Base-by-base conservation (phyloP, 1,139 yeast genomes). In the Kodamaea sp. region DNA sequence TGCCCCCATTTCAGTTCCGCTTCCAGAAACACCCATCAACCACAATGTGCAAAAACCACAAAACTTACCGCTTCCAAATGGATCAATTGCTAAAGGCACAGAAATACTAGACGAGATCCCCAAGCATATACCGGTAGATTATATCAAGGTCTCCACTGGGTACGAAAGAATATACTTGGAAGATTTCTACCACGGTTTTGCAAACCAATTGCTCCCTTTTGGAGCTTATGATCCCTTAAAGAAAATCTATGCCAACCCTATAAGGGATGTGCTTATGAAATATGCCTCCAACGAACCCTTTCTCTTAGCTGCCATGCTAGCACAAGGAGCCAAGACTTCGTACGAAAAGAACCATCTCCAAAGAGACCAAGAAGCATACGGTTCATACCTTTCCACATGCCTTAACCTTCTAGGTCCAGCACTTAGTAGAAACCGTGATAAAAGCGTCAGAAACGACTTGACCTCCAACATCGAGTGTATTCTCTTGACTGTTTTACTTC, bases 291-390 rank as follows among this genome's bases (percentile, higher is more conserved):
- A 70, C 14, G 85, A 80, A 47, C 70, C 83, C 2, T 83, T 80
- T 47, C 53, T 84, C 11, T 57, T 83, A 29, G 81, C 86, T 9
- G 87, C 89, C 0, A 70, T 83, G 4, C 55, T 84, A 33, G 87
- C 92, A 0, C 83, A 82, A 42, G 92, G 92, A 12, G 90, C 92
- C 0, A 65, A 79, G 26, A 66, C 77, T 2, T 63, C 76, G 1
- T 73, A 67, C 41, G 61, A 74, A 30, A 65, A 66, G 31, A 65
- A 73, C 5, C 47, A 59, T 9, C 52, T 64, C 13, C 61, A 69
- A 1, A 74, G 76, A 33, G 87, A 83, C 53, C 85, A 83, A 50
- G 76, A 71, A 31, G 80, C 79, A 6, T 81, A 82, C 51, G 77
- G 82, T 46, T 66, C 72, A 15, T 84, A 83, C 50, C 57, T 84